phyloP scores from a whole-genome alignment of 352 stramenopile species.

The Pythium scleroteichum region DNA sequence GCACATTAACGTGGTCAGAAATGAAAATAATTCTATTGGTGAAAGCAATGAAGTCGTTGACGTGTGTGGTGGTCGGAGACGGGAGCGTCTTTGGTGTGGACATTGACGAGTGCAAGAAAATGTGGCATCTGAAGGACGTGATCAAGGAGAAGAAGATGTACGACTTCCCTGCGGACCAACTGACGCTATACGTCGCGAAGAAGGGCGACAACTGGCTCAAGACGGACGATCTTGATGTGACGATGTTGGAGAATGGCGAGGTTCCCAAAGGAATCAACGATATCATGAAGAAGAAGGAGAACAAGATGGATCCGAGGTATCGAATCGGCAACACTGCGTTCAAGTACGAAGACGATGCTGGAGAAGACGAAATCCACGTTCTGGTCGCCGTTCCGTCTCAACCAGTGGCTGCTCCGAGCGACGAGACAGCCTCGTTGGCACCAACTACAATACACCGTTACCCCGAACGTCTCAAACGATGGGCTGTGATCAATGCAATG shows the following conservation, averaged over 20 bases:
- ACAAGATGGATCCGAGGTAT: constrained; percentile 20
- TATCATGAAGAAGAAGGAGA: constrained; percentile 21
- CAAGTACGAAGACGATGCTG: constrained; percentile 7
- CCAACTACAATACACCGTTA: constrained; percentile 20
- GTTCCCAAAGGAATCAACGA: constrained; percentile 19
- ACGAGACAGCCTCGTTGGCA: too few relatives aligned
- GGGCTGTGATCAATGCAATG: constrained; percentile 25
- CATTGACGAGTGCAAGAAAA: too few relatives aligned
- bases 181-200: constrained; percentile 23
- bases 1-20: too few relatives aligned
- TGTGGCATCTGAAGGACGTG: too few relatives aligned
- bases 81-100: too few relatives aligned
- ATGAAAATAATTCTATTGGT: too few relatives aligned
- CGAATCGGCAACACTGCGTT: constrained; percentile 20
- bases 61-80: too few relatives aligned
- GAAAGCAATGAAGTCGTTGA: too few relatives aligned
- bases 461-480: constrained; percentile 24
- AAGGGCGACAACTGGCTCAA: constrained; percentile 20
- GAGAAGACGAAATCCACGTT: constrained; percentile 17
- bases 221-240: constrained; percentile 18
- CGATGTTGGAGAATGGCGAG: constrained; percentile 21
- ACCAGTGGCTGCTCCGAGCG: neutral
- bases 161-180: constrained; percentile 1
- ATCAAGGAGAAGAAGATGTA: too few relatives aligned
- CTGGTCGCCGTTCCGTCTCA: constrained; percentile 14